Evolutionary conservation across 441 rosid genomes (phyloP).

Genomic region (Erodium chrysanthum): DNA sequence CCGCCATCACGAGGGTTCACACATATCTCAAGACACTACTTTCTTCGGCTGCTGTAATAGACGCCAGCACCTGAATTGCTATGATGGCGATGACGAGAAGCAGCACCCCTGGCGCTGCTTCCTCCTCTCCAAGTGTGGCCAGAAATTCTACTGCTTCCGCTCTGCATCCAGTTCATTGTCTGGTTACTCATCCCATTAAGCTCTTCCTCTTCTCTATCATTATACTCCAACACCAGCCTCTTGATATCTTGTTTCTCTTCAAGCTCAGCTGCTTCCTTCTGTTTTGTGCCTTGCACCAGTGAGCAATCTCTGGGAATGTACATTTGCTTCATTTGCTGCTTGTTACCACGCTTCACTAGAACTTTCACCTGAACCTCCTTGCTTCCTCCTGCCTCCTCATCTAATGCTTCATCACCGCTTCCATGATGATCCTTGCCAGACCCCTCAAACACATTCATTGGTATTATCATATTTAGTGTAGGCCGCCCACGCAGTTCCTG

Average conservation of each 20-base stretch:
- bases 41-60: slow-evolving; percentile 58
- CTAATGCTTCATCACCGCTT: slow-evolving; percentile 72
- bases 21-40: no score
- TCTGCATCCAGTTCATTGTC: slow-evolving; percentile 57
- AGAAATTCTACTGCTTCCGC: slow-evolving; percentile 45
- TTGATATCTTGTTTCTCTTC: slow-evolving; percentile 99
- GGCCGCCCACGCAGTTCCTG: slow-evolving; percentile 82
- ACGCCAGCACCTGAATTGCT: slow-evolving; percentile 64
- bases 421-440: slow-evolving; percentile 76
- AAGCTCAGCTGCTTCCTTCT: slow-evolving; percentile 93
- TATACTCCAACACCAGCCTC: slow-evolving; percentile 90
- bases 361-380: slow-evolving; percentile 94
- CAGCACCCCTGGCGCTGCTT: slow-evolving; percentile 44
- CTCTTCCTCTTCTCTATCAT: slow-evolving; percentile 95
- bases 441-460: slow-evolving; percentile 89
- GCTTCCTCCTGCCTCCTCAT: slow-evolving; percentile 58
- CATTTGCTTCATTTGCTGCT: slow-evolving; percentile 95
- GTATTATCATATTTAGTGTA: slow-evolving; percentile 75
- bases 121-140: slow-evolving; percentile 47
- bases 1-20: no score
- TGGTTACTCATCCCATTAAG: slow-evolving; percentile 69
- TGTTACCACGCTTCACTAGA: slow-evolving; percentile 91
- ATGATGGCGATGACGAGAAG: slow-evolving; percentile 55
- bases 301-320: slow-evolving; percentile 76
- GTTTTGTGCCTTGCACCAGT: slow-evolving; percentile 58